Percentiles rank a stretch among this genome's conserved stretches.
These are phyloP conservation scores for Lichtheimia corymbifera DNA, from an alignment of 371 early-diverging fungal genomes.

Conservation along the genomic window DNA sequence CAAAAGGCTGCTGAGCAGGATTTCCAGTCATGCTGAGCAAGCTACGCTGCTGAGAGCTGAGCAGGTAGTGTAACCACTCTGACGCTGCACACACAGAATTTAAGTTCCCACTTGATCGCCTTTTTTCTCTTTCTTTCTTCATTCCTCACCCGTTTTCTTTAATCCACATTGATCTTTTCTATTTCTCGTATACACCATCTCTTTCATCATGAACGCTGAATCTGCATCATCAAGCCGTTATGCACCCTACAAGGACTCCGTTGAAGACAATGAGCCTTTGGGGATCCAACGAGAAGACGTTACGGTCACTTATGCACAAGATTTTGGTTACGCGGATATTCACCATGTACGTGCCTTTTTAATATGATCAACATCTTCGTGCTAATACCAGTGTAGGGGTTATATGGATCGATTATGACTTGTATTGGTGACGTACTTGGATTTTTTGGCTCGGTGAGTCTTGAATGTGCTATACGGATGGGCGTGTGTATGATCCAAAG, in stretches of 20 bases:
- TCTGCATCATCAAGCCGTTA: conserved; percentile 2
- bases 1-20: conserved; percentile 1
- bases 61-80: conserved; percentile 11
- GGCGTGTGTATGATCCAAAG: not conserved
- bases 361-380: too few species aligned
- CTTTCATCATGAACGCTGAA: not conserved
- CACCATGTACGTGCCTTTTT: conserved; percentile 18
- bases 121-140: conserved; percentile 9
- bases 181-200: not conserved
- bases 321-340: conserved; percentile 25
- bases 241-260: conserved; percentile 9
- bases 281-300: conserved; percentile 33
- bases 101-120: conserved; percentile 1
- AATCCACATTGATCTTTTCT: not conserved
- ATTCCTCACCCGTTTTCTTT: conserved; percentile 9
- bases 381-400: conserved; percentile 23
- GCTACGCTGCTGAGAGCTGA: conserved; percentile 15
- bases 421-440: conserved; percentile 46
- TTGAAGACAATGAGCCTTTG: conserved; percentile 16
- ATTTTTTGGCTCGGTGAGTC: conserved; percentile 49
- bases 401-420: conserved; percentile 50
- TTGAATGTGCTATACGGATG: not conserved
- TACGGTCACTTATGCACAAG: conserved; percentile 34
- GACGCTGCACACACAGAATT: too few species aligned
- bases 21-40: conserved; percentile 7